Conservation (phyloP, 805 yeast species). For the Isabelozyma gotoi region DNA sequence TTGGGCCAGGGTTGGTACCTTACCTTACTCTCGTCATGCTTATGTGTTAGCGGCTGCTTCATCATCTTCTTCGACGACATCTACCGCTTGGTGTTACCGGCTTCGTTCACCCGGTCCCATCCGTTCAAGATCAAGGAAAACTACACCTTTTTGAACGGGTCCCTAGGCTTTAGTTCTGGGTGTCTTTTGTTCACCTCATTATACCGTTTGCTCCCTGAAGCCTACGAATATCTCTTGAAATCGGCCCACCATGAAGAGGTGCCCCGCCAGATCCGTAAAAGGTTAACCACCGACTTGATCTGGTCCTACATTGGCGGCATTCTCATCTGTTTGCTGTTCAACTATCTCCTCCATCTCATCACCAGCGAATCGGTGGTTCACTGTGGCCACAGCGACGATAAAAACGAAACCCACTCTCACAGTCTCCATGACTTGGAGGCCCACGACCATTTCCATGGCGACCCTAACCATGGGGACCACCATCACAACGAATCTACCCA, state of each 20-base stretch:
- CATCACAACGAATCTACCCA: conserved; percentile 10
- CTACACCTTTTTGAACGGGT: conserved; percentile 65
- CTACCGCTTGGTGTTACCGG: conserved; percentile 44
- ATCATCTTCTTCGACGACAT: conserved; percentile 62
- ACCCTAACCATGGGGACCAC: conserved; percentile 16
- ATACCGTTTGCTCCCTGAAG: conserved; percentile 73
- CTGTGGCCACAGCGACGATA: conserved; percentile 59
- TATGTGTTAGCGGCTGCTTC: conserved; percentile 71
- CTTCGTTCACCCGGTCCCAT: conserved; percentile 32
- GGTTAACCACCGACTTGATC: conserved; percentile 38
- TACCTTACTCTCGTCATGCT: conserved; percentile 61
- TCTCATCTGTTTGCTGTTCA: conserved; percentile 55
- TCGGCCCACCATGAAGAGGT: conserved; percentile 1
- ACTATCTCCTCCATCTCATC: conserved; percentile 63
- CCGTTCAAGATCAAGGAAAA: conserved; percentile 59
- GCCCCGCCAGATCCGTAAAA: conserved; percentile 1
- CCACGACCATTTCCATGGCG: conserved; percentile 7
- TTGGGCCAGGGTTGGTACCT: conserved; percentile 60
- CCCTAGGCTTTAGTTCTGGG: conserved; percentile 79
- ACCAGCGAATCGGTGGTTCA: conserved; percentile 85
- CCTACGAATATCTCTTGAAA: conserved; percentile 42
- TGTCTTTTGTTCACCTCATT: conserved; percentile 78
- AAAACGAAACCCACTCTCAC: conserved; percentile 10
- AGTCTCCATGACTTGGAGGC: conserved; percentile 3
- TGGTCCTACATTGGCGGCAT: conserved; percentile 60